Evolutionary conservation across 2,329 filamentous ascomycete species (phyloP).

Genomic region (Colletotrichum horii): DNA sequence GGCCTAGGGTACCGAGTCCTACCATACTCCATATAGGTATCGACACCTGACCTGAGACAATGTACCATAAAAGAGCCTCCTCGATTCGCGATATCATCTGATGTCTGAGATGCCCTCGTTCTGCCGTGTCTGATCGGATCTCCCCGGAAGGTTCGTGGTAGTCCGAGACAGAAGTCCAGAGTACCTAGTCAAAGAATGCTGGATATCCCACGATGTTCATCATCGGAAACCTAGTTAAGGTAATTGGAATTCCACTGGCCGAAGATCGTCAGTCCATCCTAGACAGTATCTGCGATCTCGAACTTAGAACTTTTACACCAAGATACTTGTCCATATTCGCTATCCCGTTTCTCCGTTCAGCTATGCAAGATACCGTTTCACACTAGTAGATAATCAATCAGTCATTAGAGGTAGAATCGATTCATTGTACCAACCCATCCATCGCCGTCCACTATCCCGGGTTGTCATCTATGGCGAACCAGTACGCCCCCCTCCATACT

Average conservation of each 20-base stretch:
- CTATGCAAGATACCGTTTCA: rapidly evolving
- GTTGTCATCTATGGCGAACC: not conserved
- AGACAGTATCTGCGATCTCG: not conserved
- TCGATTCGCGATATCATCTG: not conserved
- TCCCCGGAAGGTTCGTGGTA: not conserved
- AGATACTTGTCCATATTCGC: no score
- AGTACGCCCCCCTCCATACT: not conserved
- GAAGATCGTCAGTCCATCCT: not conserved
- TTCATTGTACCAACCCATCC: not conserved
- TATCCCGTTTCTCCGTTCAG: no score
- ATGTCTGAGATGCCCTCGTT: not conserved
- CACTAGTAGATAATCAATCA: not conserved
- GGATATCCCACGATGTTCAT: not conserved
- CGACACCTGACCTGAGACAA: not conserved
- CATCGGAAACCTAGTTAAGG: not conserved
- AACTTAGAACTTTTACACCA: not conserved
- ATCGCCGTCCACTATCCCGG: not conserved
- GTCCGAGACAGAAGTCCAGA: not conserved
- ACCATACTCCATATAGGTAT: rapidly evolving
- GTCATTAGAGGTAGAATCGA: not conserved
- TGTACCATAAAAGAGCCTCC: not conserved
- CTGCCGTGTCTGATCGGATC: not conserved
- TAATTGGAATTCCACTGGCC: not conserved
- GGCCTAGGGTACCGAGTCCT: not conserved
- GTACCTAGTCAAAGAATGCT: not conserved